phyloP scores from a whole-genome alignment of 148 eudicot genomes.

The Chenopodium berlandieri region DNA sequence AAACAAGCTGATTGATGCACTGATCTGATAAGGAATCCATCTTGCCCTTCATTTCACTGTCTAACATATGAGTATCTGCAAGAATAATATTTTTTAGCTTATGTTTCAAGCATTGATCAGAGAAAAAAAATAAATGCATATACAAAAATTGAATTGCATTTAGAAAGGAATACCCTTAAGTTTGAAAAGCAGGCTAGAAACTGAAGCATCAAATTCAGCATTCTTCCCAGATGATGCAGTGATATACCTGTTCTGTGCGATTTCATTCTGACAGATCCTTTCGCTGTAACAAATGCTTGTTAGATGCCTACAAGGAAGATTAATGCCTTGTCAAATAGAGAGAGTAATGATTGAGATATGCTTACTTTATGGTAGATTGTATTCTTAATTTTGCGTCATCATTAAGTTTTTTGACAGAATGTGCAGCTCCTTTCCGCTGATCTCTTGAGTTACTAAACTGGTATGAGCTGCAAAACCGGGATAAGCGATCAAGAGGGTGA shows the following conservation, averaged over 20 bases:
- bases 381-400: constrained; percentile 35
- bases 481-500: background rate
- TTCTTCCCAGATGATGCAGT: constrained; percentile 38
- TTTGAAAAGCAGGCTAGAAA: constrained; percentile 32
- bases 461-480: constrained; percentile 38
- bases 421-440: constrained; percentile 49
- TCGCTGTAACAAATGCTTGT: constrained; percentile 37
- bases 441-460: constrained; percentile 42
- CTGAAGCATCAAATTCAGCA: constrained; percentile 39
- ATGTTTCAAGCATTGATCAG: background rate
- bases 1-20: constrained; percentile 50
- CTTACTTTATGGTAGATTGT: constrained; percentile 42
- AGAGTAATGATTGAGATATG: background rate
- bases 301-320: constrained; percentile 4
- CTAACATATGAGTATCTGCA: constrained; percentile 62
- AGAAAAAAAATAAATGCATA: background rate
- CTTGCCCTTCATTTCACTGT: constrained; percentile 47
- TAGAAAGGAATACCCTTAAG: constrained; percentile 43
- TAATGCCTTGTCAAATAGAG: background rate
- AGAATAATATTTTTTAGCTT: background rate
- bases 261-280: constrained; percentile 37
- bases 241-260: constrained; percentile 29
- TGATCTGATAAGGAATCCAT: constrained; percentile 41
- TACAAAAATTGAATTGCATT: background rate
- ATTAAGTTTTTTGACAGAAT: constrained; percentile 38